phyloP scores from a whole-genome alignment of 257 asterid genomes.

The Salvia hispanica region DNA sequence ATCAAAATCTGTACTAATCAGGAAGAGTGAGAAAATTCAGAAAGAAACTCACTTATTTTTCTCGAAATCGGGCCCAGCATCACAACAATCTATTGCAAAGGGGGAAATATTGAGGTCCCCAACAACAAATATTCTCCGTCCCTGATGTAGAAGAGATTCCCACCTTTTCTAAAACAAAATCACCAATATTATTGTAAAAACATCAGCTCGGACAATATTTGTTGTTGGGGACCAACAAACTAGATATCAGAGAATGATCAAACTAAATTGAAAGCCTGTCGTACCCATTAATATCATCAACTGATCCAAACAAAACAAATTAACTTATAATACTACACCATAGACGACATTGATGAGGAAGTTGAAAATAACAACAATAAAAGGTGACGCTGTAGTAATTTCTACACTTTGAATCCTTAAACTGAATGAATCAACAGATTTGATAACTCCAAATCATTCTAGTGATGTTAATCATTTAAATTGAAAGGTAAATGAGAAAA shows the following conservation, averaged over 20 bases:
- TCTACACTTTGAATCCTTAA: slow-evolving; percentile 13
- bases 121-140: slow-evolving; percentile 73
- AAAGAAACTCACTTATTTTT: slow-evolving; percentile 69
- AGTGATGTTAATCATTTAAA: neutral
- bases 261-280: neutral
- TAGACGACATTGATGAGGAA: neutral
- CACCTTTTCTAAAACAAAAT: slow-evolving; percentile 79
- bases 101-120: slow-evolving; percentile 98
- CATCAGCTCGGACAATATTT: neutral
- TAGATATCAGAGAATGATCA: slow-evolving; percentile 29
- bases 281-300: slow-evolving; percentile 16
- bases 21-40: slow-evolving; percentile 16
- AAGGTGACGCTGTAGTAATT: neutral
- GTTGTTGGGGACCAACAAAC: neutral
- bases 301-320: slow-evolving; percentile 14
- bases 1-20: slow-evolving; percentile 20
- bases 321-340: neutral
- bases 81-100: slow-evolving; percentile 79
- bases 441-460: neutral
- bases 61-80: slow-evolving; percentile 88
- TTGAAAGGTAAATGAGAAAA: slow-evolving; percentile 23
- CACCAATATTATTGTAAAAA: slow-evolving; percentile 41
- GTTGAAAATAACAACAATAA: slow-evolving; percentile 8
- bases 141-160: slow-evolving; percentile 68
- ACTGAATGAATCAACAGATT: neutral